Evolutionary conservation across 148 eudicot species (phyloP).

Genomic region (Amaranthus palmeri): DNA sequence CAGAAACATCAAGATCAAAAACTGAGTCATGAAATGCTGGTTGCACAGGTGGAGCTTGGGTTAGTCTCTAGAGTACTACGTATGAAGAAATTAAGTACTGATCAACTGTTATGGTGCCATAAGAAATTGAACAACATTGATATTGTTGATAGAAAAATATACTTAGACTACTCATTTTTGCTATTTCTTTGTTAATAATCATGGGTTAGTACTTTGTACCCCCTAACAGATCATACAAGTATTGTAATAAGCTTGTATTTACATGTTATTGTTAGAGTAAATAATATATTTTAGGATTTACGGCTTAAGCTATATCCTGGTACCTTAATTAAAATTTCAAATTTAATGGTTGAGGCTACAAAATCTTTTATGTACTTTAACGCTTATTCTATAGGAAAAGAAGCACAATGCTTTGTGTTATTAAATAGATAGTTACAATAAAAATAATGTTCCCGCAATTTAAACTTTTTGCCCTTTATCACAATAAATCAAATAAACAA

Average conservation of each 20-base stretch:
- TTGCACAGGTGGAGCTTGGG: conserved; percentile 66
- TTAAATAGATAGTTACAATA: too few species aligned
- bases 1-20: conserved; percentile 47
- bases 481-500: too few species aligned
- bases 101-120: conserved; percentile 77
- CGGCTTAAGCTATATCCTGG: too few species aligned
- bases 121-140: conserved; percentile 52
- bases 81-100: conserved; percentile 50
- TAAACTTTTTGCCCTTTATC: too few species aligned
- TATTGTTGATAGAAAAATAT: conserved; percentile 45
- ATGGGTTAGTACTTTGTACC: not conserved
- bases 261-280: too few species aligned
- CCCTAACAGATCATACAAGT: not conserved
- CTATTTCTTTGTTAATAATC: conserved; percentile 56
- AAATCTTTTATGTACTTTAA: too few species aligned
- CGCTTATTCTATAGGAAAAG: too few species aligned
- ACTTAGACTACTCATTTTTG: conserved; percentile 60
- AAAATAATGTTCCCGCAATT: too few species aligned
- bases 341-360: too few species aligned
- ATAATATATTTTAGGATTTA: too few species aligned
- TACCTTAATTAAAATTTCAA: too few species aligned
- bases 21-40: conserved; percentile 29
- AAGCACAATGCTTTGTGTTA: too few species aligned
- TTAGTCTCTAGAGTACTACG: conserved; percentile 60
- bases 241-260: not conserved